phyloP scores from a whole-genome alignment of 768 basidiomycete genomes.

The Sistotremastrum suecicum region DNA sequence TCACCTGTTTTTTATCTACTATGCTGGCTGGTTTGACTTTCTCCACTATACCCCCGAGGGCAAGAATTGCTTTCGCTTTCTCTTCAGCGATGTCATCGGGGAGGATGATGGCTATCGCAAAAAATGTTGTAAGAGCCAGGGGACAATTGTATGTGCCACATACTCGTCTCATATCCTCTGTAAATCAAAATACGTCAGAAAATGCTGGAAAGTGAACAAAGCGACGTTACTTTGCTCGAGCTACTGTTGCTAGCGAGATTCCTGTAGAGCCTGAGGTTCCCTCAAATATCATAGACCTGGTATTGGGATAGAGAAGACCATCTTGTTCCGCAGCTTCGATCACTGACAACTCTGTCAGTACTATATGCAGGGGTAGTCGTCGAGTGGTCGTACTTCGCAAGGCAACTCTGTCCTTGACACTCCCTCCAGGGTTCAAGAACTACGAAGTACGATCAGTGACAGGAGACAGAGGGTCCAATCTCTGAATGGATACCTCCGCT shows the following conservation, averaged over 20 bases:
- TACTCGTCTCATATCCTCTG: constrained; percentile 84
- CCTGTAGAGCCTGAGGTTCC: constrained; percentile 95
- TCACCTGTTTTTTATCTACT: constrained; percentile 88
- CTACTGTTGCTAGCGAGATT: constrained; percentile 91
- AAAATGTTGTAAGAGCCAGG: neutral
- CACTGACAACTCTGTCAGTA: constrained; percentile 34
- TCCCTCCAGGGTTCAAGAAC: constrained; percentile 96
- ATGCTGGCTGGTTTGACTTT: constrained; percentile 90
- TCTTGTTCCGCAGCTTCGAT: constrained; percentile 84
- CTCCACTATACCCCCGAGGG: constrained; percentile 82
- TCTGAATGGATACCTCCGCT: constrained; percentile 56
- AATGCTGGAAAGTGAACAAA: neutral
- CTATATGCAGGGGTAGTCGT: neutral
- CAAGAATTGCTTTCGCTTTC: constrained; percentile 72
- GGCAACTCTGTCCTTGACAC: constrained; percentile 96
- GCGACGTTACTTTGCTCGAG: constrained; percentile 55
- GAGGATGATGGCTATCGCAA: constrained; percentile 63
- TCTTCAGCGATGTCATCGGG: constrained; percentile 84
- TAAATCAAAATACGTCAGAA: neutral
- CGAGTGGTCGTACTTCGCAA: constrained; percentile 50
- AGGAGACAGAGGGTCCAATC: neutral
- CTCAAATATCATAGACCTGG: constrained; percentile 89
- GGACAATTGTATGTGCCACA: constrained; percentile 11
- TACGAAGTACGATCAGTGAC: constrained; percentile 16
- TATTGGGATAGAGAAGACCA: constrained; percentile 72